Evolutionary conservation across 495 filamentous ascomycete genomes (phyloP).

Genomic region (Neurospora sublineolata): DNA sequence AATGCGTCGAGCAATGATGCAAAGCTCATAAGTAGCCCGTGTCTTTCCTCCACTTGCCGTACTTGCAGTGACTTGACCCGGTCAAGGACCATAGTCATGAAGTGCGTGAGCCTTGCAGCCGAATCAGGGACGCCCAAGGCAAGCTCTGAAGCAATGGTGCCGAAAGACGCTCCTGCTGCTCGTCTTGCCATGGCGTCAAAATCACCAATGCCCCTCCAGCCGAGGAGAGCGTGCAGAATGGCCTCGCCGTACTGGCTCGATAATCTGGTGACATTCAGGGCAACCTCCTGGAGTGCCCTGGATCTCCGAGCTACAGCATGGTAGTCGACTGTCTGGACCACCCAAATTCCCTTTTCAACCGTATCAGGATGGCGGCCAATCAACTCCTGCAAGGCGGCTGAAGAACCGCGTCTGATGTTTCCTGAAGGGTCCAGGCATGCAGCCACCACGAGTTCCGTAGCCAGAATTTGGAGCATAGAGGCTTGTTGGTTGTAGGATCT

Average conservation of each 20-base stretch:
- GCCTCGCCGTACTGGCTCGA: conserved; percentile 57
- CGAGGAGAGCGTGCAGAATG: conserved; percentile 58
- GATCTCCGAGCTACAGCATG: conserved; percentile 81
- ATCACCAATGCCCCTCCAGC: conserved; percentile 78
- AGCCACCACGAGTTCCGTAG: conserved; percentile 64
- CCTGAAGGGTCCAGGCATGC: conserved; percentile 83
- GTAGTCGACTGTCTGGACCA: conserved; percentile 87
- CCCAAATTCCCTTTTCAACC: conserved; percentile 63
- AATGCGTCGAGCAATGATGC: conserved; percentile 33
- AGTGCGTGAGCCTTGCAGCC: conserved; percentile 16
- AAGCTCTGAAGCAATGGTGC: conserved; percentile 39
- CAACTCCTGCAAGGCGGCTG: conserved; percentile 87
- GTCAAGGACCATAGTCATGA: conserved; percentile 25
- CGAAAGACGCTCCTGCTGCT: conserved; percentile 58
- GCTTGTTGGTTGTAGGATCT: conserved; percentile 20
- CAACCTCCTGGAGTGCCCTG: conserved; percentile 67
- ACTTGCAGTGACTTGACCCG: conserved; percentile 38
- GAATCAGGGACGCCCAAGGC: conserved; percentile 9
- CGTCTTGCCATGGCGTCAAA: conserved; percentile 61
- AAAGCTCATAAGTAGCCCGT: conserved; percentile 55
- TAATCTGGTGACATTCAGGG: conserved; percentile 51
- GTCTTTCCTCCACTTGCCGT: conserved; percentile 54
- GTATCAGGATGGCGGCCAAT: conserved; percentile 85
- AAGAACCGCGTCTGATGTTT: conserved; percentile 84
- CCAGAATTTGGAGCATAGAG: conserved; percentile 62